Conservation (phyloP, 805 yeast genomes). For the Candida parachauliodes region DNA sequence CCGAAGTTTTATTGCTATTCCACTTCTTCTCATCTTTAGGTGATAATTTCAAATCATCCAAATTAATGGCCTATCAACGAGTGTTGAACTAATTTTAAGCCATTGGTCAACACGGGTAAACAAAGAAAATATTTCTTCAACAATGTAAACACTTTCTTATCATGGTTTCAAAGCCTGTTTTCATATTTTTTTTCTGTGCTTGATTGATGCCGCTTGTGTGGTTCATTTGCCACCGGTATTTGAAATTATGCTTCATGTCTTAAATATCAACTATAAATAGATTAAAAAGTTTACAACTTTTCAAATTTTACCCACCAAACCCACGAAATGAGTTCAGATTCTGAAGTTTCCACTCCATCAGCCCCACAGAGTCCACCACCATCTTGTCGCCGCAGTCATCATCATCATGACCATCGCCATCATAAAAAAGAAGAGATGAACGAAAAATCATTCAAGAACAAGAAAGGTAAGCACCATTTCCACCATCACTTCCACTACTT, state of each 20-base stretch:
- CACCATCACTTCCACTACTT: constrained; percentile 3
- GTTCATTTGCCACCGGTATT: constrained; percentile 1
- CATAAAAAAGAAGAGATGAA: background rate
- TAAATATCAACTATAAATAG: background rate
- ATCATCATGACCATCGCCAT: background rate
- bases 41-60: too few relatives aligned
- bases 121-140: too few relatives aligned
- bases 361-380: background rate
- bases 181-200: background rate
- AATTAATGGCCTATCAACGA: too few relatives aligned
- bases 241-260: background rate
- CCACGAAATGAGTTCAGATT: too few relatives aligned
- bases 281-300: background rate
- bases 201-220: background rate
- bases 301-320: too few relatives aligned
- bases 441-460: background rate
- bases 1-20: too few relatives aligned
- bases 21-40: too few relatives aligned
- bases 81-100: too few relatives aligned
- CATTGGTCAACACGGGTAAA: too few relatives aligned
- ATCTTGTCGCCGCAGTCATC: background rate
- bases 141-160: too few relatives aligned
- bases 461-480: background rate
- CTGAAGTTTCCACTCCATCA: too few relatives aligned
- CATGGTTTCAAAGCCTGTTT: background rate